These are phyloP conservation scores for Neurospora africana DNA, from an alignment of 495 filamentous ascomycete genomes.

Conservation along the genomic window DNA sequence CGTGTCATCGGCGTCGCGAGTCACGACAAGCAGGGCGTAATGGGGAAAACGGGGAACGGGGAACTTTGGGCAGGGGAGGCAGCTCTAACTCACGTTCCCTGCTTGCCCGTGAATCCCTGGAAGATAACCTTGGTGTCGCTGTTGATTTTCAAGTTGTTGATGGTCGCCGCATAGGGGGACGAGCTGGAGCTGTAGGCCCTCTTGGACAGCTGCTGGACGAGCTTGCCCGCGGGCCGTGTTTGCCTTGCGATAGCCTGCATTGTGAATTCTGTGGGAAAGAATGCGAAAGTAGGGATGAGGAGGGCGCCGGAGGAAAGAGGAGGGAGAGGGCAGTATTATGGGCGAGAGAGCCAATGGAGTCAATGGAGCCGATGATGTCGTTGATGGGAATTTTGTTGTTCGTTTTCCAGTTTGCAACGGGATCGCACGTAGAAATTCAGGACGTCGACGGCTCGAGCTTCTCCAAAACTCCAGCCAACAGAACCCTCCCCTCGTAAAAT, in stretches of 20 bases:
- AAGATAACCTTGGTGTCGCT: slow-evolving; percentile 85
- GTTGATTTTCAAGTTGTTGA: slow-evolving; percentile 87
- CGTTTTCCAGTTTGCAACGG: neutral
- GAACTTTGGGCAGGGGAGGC: neutral
- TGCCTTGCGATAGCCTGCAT: slow-evolving; percentile 42
- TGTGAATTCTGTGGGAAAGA: slow-evolving; percentile 4
- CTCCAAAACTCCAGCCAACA: neutral
- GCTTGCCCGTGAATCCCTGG: slow-evolving; percentile 97
- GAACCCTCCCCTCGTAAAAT: neutral
- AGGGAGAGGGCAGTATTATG: neutral
- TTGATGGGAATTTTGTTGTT: neutral
- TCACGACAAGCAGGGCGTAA: slow-evolving; percentile 9
- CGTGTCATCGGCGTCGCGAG: slow-evolving; percentile 5
- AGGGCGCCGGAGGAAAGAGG: neutral
- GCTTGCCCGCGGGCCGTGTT: slow-evolving; percentile 33
- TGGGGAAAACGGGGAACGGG: neutral
- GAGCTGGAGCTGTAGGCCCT: slow-evolving; percentile 59
- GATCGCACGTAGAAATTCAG: neutral
- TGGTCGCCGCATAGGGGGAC: slow-evolving; percentile 68
- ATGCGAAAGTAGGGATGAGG: neutral
- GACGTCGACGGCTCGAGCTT: neutral
- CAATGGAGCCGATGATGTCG: neutral
- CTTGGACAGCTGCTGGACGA: slow-evolving; percentile 39
- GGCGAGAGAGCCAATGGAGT: neutral
- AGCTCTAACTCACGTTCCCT: slow-evolving; percentile 76